Conservation (phyloP, 108 stramenopile species). For the Stephanodiscus triporus region DNA sequence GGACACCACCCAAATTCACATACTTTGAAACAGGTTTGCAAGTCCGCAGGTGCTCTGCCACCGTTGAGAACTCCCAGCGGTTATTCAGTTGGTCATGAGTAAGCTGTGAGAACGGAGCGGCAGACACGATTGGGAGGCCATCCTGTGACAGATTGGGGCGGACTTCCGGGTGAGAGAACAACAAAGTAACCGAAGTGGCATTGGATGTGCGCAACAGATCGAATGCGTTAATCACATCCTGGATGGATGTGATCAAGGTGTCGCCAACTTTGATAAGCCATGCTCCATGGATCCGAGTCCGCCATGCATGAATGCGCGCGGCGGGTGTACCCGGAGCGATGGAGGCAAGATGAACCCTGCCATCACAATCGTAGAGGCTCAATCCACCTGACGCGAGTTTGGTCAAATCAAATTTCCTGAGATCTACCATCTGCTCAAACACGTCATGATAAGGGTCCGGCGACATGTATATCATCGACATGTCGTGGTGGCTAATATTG, state of each 20-base stretch:
- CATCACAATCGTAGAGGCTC: too few species aligned
- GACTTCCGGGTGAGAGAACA: not conserved
- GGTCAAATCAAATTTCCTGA: too few species aligned
- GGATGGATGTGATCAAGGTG: not conserved
- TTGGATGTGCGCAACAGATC: not conserved
- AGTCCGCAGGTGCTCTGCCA: not conserved
- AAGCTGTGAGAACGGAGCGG: too few species aligned
- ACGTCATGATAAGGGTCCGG: too few species aligned
- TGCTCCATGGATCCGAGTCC: not conserved
- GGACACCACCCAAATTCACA: constrained; percentile 1
- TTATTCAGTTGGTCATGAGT: too few species aligned
- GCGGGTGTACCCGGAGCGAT: not conserved
- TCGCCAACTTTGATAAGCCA: not conserved
- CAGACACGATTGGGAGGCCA: not conserved
- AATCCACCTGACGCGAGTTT: too few species aligned
- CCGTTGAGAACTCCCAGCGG: too few species aligned
- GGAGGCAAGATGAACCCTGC: not conserved
- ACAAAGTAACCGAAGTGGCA: not conserved
- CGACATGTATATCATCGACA: too few species aligned
- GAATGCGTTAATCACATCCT: not conserved
- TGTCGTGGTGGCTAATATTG: too few species aligned
- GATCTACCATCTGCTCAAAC: too few species aligned
- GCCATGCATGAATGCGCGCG: not conserved
- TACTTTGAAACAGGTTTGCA: not conserved
- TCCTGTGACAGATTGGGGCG: not conserved